Conservation (phyloP, 2,329 filamentous ascomycete species). For the Fusarium haematococcum region DNA sequence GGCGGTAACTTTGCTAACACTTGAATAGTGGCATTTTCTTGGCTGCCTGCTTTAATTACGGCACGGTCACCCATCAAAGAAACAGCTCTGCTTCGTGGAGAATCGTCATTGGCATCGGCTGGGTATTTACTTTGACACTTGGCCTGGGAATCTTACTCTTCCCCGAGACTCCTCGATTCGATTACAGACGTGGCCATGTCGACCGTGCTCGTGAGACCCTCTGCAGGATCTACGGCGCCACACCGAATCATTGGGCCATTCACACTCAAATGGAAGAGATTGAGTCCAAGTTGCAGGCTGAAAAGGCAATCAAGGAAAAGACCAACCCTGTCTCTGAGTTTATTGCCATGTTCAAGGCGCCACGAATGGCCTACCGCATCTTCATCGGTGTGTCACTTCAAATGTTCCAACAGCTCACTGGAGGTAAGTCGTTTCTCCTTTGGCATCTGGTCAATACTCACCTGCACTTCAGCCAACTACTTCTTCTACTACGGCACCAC, state of each 20-base stretch:
- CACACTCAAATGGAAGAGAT: constrained; percentile 66
- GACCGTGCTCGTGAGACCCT: constrained; percentile 62
- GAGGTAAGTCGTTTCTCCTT: constrained; percentile 1
- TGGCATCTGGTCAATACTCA: neutral
- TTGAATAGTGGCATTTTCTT: constrained; percentile 69
- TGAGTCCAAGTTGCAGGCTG: constrained; percentile 63
- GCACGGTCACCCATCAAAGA: constrained; percentile 62
- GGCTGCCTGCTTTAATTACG: constrained; percentile 71
- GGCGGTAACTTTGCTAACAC: neutral
- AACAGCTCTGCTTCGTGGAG: constrained; percentile 68
- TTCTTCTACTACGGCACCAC: constrained; percentile 74
- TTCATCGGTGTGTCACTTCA: constrained; percentile 70
- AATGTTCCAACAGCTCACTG: constrained; percentile 73
- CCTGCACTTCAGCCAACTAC: constrained; percentile 64
- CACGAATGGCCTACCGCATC: constrained; percentile 73
- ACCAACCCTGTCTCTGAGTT: constrained; percentile 58
- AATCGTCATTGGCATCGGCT: constrained; percentile 67
- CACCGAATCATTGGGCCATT: constrained; percentile 57
- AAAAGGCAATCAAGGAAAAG: constrained; percentile 50
- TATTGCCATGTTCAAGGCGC: constrained; percentile 72
- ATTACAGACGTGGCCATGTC: constrained; percentile 60
- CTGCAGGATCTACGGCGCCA: constrained; percentile 60
- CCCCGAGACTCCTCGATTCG: constrained; percentile 64
- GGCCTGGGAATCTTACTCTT: constrained; percentile 62
- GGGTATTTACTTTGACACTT: constrained; percentile 62